Conservation (phyloP, 179 eudicot genomes). For the Monotropa hypopitys region DNA sequence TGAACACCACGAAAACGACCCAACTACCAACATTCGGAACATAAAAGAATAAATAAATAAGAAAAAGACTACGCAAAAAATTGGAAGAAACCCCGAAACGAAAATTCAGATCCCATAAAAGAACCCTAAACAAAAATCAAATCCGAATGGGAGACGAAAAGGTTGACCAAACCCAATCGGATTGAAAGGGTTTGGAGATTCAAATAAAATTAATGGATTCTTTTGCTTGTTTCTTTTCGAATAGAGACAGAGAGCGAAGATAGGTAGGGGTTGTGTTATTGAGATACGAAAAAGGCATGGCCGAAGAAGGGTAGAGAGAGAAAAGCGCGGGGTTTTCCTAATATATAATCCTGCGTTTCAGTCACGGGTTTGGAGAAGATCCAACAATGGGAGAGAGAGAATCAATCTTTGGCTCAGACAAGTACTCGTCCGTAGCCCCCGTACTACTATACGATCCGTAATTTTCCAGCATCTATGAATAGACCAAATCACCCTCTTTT, state of each 20-base stretch:
- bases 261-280: background rate
- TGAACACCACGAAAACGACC: constrained; percentile 18
- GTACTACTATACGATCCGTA: background rate
- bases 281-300: background rate
- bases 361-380: background rate
- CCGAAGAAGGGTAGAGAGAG: background rate
- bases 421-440: constrained; percentile 4
- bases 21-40: constrained; percentile 2
- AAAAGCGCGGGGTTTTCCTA: constrained; percentile 3
- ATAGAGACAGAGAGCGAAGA: background rate
- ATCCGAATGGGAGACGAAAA: background rate
- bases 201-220: background rate
- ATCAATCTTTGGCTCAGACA: background rate
- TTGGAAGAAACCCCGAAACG: constrained; percentile 8
- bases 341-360: background rate
- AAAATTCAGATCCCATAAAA: constrained; percentile 11
- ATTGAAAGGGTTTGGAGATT: background rate
- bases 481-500: background rate
- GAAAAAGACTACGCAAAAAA: background rate
- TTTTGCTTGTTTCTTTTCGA: background rate
- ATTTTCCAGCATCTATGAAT: background rate
- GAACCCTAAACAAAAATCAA: background rate
- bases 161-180: constrained; percentile 14
- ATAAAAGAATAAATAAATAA: background rate
- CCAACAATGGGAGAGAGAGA: background rate